Base-by-base conservation (phyloP, 805 yeast species). In the Priceomyces haplophilus region DNA sequence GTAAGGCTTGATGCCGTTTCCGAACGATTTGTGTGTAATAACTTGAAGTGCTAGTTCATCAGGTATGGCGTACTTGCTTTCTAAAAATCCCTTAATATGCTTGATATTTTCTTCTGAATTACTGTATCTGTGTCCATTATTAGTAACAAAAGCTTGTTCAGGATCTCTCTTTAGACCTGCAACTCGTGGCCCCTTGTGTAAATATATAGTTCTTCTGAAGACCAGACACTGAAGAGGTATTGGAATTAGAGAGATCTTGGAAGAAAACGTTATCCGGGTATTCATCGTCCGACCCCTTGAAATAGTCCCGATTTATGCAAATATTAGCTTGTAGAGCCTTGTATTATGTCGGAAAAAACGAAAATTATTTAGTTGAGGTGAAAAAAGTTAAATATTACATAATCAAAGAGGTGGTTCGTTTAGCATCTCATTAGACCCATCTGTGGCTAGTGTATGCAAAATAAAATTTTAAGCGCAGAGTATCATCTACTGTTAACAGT, bases 1-100 rank as follows among this genome's bases (percentile, higher is more conserved):
- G 67, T 86, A 88, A 6, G 97, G 97, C 54, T 83, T 80, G 48
- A 78, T 71, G 7, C 96, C 97, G 65, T 88, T 95, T 4, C 95
- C 95, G 72, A 89, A 91, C 17, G 96, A 87, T 67, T 91, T 91
- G 68, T 91, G 97, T 4, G 97, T 90, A 54, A 90, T 69, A 32
- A 87, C 81, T 67, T 91, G 98, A 47, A 88, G 69, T 17, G 84
- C 65, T 45, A 84, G 51, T 5, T 74, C 73, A 54, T 87, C 85
- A 3, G 83, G 72, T 33, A 90, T 67, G 33, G 69, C 50, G 54
- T 72, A 82, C 46, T 75, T 69, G 17, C 68, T 69, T 16, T 55
- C 46, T 42, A 84, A 62, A 49, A 80, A 78, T 21, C 53, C 47
- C 53, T 79, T 78, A 41, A 83, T 62, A 23, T 72, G 67, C 40